Conservation (phyloP, 2,329 filamentous ascomycete genomes). For the Fonsecaea nubica region DNA sequence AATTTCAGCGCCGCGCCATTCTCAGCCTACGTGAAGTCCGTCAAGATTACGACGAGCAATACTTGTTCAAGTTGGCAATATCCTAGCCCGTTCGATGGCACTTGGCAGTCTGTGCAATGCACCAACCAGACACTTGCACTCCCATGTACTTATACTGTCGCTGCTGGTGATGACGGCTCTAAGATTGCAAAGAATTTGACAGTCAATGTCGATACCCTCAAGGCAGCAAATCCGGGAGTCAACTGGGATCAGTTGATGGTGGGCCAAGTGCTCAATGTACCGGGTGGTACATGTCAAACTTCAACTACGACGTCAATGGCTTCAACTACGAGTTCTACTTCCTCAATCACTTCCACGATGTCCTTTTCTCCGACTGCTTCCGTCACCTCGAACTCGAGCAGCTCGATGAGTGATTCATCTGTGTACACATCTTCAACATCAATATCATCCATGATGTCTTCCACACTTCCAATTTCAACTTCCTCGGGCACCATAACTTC, state of each 20-base stretch:
- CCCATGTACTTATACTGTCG: conserved; percentile 37
- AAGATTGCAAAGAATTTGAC: conserved; percentile 34
- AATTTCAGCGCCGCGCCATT: conserved; percentile 71
- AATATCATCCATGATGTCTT: background rate
- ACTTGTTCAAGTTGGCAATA: conserved; percentile 86
- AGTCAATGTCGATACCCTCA: conserved; percentile 32
- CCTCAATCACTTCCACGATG: conserved; percentile 7
- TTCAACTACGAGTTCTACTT: conserved; percentile 4
- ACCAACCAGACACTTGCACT: conserved; percentile 37
- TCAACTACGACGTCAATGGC: conserved; percentile 23
- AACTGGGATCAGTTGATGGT: conserved; percentile 36
- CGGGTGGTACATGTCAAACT: conserved; percentile 28
- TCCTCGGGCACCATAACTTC: conserved; percentile 13
- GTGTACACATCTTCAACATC: background rate
- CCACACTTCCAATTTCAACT: background rate
- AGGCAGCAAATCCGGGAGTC: conserved; percentile 33
- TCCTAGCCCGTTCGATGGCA: conserved; percentile 71
- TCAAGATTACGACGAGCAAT: conserved; percentile 77
- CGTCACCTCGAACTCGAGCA: background rate
- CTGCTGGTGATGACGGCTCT: conserved; percentile 36
- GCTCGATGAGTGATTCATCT: background rate
- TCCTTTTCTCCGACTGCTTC: conserved; percentile 11
- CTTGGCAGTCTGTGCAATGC: conserved; percentile 77
- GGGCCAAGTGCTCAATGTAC: conserved; percentile 34
- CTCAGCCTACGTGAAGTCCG: conserved; percentile 73